phyloP scores from a whole-genome alignment of 768 basidiomycete species.

The Asterophora parasitica region DNA sequence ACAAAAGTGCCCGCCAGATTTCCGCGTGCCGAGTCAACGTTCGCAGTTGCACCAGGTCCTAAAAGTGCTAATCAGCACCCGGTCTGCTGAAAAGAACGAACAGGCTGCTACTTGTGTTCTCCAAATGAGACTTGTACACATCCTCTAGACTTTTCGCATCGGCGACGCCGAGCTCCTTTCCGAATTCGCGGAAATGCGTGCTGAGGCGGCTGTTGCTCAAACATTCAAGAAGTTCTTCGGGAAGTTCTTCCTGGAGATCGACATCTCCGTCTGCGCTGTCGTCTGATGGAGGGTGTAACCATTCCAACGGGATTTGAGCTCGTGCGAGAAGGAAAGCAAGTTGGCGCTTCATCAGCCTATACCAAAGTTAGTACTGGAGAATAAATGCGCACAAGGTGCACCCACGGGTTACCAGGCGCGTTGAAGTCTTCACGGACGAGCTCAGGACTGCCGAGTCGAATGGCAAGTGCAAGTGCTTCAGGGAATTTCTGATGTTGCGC shows the following conservation, averaged over 20 bases:
- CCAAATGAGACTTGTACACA: constrained; percentile 95
- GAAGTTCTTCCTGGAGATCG: constrained; percentile 57
- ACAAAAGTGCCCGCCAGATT: constrained; percentile 97
- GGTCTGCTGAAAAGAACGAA: neutral
- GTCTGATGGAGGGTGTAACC: constrained; percentile 61
- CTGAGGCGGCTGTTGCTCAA: constrained; percentile 85
- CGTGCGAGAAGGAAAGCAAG: constrained; percentile 92
- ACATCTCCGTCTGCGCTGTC: constrained; percentile 51
- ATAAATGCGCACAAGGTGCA: constrained; percentile 10
- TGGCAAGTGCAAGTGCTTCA: constrained; percentile 83
- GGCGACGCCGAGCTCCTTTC: constrained; percentile 85
- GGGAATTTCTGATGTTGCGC: constrained; percentile 83
- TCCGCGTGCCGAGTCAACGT: constrained; percentile 88
- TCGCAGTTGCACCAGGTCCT: constrained; percentile 67
- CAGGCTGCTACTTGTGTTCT: constrained; percentile 64
- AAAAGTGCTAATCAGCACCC: neutral
- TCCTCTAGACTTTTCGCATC: constrained; percentile 94
- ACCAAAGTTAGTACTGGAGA: neutral
- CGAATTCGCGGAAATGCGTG: constrained; percentile 81
- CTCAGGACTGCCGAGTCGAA: constrained; percentile 75
- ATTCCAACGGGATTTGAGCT: constrained; percentile 85
- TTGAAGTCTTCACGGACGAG: constrained; percentile 86
- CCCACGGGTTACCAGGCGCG: constrained; percentile 83
- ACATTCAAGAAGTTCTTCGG: constrained; percentile 80
- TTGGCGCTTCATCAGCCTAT: constrained; percentile 87